A percentile compares a stretch with the other conserved stretches of the same genome.
phyloP scores from a whole-genome alignment of 192 early-diverging fungal genomes.

The Linnemannia schmuckeri region DNA sequence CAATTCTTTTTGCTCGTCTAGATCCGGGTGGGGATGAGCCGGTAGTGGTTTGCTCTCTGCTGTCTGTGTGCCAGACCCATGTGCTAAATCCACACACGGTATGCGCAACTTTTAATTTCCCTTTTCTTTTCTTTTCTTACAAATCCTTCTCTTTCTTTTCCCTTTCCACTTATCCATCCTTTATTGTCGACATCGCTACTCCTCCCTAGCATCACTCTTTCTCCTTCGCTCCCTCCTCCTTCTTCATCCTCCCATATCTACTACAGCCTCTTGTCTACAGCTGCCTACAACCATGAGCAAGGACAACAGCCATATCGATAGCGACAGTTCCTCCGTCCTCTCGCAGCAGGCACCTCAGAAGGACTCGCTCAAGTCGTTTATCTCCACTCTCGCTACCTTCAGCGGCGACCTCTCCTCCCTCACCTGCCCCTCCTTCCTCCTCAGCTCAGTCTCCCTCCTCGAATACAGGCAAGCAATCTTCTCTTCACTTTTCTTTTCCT shows the following conservation, averaged over 20 bases:
- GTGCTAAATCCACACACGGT: background rate
- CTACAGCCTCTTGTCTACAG: background rate
- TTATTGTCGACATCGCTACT: too few species aligned
- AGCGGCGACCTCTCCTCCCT: constrained; percentile 84
- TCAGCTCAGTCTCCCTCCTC: constrained; percentile 80
- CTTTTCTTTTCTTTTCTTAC: background rate
- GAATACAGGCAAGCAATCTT: constrained; percentile 75
- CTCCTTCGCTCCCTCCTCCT: background rate
- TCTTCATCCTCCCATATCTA: background rate
- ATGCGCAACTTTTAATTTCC: background rate
- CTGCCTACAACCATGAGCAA: background rate
- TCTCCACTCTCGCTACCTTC: constrained; percentile 74
- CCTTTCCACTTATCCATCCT: too few species aligned
- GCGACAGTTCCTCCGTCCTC: constrained; percentile 13
- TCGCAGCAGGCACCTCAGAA: constrained; percentile 25
- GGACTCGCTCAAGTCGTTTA: constrained; percentile 48
- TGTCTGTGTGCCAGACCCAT: background rate
- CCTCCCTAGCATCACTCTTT: background rate
- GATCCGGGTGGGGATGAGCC: constrained; percentile 6
- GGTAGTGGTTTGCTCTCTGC: background rate
- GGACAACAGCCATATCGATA: background rate
- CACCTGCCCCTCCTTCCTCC: constrained; percentile 84
- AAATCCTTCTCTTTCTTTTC: background rate
- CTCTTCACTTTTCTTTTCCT: background rate
- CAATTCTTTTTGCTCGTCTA: background rate